These are phyloP conservation scores for Magnusiomyces starmeri DNA, from an alignment of 1,139 yeast genomes.

Conservation along the genomic window DNA sequence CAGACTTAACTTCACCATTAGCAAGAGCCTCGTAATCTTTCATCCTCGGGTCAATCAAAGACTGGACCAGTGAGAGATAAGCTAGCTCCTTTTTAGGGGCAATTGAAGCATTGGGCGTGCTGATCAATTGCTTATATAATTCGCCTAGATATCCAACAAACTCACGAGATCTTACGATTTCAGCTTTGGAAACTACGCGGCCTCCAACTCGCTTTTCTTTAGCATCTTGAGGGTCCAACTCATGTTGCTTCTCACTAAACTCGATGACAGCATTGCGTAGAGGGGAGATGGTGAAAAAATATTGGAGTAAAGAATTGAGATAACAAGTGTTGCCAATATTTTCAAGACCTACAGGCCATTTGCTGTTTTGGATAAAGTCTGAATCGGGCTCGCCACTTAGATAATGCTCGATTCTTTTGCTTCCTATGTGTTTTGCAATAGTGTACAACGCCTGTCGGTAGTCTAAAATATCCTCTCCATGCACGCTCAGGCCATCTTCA, in stretches of 20 bases:
- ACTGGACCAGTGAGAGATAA: conserved; percentile 76
- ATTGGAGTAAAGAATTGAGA: conserved; percentile 80
- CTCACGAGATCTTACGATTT: conserved; percentile 72
- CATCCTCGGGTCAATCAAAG: conserved; percentile 31
- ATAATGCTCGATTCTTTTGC: conserved; percentile 23
- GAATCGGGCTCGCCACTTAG: conserved; percentile 20
- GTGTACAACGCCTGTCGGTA: conserved; percentile 32
- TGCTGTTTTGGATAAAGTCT: conserved; percentile 9
- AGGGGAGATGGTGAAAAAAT: conserved; percentile 79
- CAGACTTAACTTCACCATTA: too few relatives aligned
- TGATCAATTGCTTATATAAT: conserved; percentile 63
- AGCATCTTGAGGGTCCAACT: conserved; percentile 21
- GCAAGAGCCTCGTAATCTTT: conserved; percentile 19
- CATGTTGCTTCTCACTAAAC: conserved; percentile 39
- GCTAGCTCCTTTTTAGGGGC: conserved; percentile 82
- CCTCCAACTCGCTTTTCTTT: conserved; percentile 66
- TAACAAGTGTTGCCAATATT: conserved; percentile 96
- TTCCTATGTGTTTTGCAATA: conserved; percentile 29
- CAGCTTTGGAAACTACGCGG: conserved; percentile 61
- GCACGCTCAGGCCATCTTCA: conserved; percentile 24
- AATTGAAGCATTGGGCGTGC: conserved; percentile 55
- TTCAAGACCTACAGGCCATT: conserved; percentile 50
- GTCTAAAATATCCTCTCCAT: conserved; percentile 27
- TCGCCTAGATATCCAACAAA: conserved; percentile 66
- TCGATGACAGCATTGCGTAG: conserved; percentile 58